These are phyloP conservation scores for Williopsis jadinii DNA, from an alignment of 1,139 yeast species.

Conservation along the genomic window DNA sequence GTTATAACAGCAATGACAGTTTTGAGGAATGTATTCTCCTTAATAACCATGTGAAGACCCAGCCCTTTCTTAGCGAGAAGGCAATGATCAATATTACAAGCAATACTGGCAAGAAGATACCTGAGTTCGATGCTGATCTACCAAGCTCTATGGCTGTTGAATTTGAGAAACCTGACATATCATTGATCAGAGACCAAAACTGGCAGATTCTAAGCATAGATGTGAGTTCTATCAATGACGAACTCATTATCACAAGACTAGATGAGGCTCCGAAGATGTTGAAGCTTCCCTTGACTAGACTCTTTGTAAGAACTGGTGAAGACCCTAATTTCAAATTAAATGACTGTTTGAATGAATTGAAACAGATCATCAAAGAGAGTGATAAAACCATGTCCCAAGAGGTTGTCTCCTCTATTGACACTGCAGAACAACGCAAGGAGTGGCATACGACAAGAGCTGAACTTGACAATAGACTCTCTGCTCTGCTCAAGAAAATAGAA, in stretches of 20 bases:
- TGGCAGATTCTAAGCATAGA: conserved; percentile 65
- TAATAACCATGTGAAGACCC: conserved; percentile 31
- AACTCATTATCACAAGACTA: conserved; percentile 46
- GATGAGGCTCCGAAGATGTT: conserved; percentile 39
- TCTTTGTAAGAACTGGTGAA: conserved; percentile 38
- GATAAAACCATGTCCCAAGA: conserved; percentile 50
- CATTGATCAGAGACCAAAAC: conserved; percentile 12
- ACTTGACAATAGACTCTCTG: conserved; percentile 50
- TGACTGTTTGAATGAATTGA: conserved; percentile 39
- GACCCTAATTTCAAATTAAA: conserved; percentile 37
- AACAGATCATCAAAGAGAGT: conserved; percentile 50
- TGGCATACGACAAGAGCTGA: conserved; percentile 78
- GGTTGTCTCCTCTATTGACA: conserved; percentile 37
- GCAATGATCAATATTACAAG: conserved; percentile 17
- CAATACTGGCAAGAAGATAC: conserved; percentile 9
- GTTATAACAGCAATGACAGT: conserved; percentile 14
- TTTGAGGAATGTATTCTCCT: conserved; percentile 27
- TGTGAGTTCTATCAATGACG: conserved; percentile 51
- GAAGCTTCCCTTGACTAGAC: conserved; percentile 55
- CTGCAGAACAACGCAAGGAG: conserved; percentile 52
- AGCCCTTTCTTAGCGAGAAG: conserved; percentile 31
- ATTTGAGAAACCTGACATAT: conserved; percentile 14
- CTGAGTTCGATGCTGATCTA: conserved; percentile 9
- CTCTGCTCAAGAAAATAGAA: conserved; percentile 54
- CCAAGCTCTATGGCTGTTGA: conserved; percentile 6